Base-by-base conservation (phyloP, 2,329 filamentous ascomycete species). In the Aspergillus spinulosporus region DNA sequence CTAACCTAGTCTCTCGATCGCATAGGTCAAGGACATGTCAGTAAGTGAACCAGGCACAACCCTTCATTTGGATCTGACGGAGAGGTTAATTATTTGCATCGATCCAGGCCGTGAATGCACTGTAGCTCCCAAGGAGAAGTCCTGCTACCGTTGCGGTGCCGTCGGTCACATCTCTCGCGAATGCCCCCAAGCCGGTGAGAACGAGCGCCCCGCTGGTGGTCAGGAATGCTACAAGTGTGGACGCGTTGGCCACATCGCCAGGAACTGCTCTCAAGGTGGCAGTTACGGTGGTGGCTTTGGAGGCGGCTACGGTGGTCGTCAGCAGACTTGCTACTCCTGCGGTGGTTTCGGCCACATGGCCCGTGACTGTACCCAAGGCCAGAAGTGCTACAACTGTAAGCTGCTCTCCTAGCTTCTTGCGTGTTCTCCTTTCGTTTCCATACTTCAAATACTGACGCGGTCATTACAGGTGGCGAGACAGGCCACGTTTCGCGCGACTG, bases 331-430 rank as follows among this genome's bases (percentile, higher is more conserved):
- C 88, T 99, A 97, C 84, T 96, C 92, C 44, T 97, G 94, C 80
- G 94, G 94, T 68, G 94, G 94, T 65, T 92, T 91, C 74, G 93
- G 93, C 71, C 94, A 99, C 82, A 93, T 96, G 89, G 92, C 90
- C 73, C 89, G 92, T 83, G 94, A 97, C 80, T 99, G 94, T 80
- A 95, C 93, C 69, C 95, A 97, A 77, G 94, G 94, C 71, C 93
- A 95, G 83, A 97, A 97, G 84, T 99, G 94, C 88, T 99, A 97
- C 87, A 97, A 97, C 86, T 97, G 94, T 86, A 73, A 72, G 82
- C 64, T 50, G 32, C 46, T 3, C 40, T 5, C 12, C n/a, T 31
- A 26, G 7, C 26, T 36, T 4, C 39, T 9, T 36, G n/a, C 5
- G 9, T 43, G n/a, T 37, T 39, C 5, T 11, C n/a, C 21, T 26